Base-by-base conservation (phyloP, 106 monocot species). In the Dendrobium officinale region DNA sequence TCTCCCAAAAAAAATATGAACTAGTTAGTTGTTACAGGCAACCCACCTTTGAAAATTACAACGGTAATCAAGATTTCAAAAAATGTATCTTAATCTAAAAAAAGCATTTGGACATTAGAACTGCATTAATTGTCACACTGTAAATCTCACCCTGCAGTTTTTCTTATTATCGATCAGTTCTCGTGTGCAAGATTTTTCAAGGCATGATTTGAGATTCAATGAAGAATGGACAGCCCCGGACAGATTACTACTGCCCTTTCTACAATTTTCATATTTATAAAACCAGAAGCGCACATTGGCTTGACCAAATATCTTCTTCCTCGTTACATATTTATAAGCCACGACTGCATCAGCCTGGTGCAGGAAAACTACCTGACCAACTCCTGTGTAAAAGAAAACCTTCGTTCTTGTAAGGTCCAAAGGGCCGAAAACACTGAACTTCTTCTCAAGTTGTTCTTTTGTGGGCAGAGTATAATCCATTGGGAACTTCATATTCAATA, bases 401-500 rank as follows among this genome's bases (percentile, higher is more conserved):
- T 61, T 82, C 27, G 90, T 90, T 87, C 77, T 90, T 29, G 85
- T 75, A 43, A 20, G 48, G 47, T 90, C 87, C 44, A 87, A 61
- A 55, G 79, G 85, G 1, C 90, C 90, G 79, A 90, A 90, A 22
- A 73, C 48, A 42, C 48, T 8, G 61, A 90, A 90, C 47, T 79
- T 90, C 74, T 83, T 87, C 42, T 79, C 85, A 20, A 90, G 68
- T 16, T 83, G 76, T 76, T 85, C 85, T 72, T 79, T 85, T 0
- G 90, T 83, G 67, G 90, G 90, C 49, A 90, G 67, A 45, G 44
- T 79, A 49, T 83, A 82, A 73, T 81, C 81, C 37, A 76, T 87
- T 0, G 90, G 90, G 33, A 90, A 90, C 41, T 90, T 90, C 87
- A 90, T 90, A 64, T 85, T 80, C 81, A 90, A 81, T 75, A 83